phyloP scores from a whole-genome alignment of 495 filamentous ascomycete genomes.

The Neurospora hispaniola region DNA sequence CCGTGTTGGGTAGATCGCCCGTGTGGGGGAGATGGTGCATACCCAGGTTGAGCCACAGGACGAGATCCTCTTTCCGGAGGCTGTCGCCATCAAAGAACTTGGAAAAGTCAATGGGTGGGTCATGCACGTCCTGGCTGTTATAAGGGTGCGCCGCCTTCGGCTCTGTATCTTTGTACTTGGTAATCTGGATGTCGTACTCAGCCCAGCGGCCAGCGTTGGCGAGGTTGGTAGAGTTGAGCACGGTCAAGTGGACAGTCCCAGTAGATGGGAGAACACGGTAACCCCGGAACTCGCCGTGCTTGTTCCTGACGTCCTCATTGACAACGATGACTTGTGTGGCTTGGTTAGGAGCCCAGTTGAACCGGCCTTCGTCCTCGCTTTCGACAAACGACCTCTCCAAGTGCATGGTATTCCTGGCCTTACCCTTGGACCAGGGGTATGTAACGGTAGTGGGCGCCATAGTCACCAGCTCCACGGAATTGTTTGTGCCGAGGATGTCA shows the following conservation, averaged over 20 bases:
- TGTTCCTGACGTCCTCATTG: conserved; percentile 41
- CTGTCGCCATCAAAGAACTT: conserved; percentile 45
- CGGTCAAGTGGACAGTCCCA: conserved; percentile 34
- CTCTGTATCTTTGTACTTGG: conserved; percentile 45
- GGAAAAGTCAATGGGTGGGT: conserved; percentile 45
- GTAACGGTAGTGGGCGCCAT: conserved; percentile 26
- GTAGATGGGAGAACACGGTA: conserved; percentile 38
- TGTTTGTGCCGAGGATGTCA: conserved; percentile 40
- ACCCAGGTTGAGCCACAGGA: conserved; percentile 45
- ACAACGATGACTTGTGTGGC: conserved; percentile 41
- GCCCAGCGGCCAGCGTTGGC: conserved; percentile 38
- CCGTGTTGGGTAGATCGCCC: conserved; percentile 44
- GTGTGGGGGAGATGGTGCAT: conserved; percentile 50
- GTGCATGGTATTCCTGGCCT: conserved; percentile 44
- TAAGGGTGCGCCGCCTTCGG: conserved; percentile 33
- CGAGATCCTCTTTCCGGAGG: conserved; percentile 44
- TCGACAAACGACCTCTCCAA: conserved; percentile 33
- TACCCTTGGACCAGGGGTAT: conserved; percentile 36
- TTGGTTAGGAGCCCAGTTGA: conserved; percentile 42
- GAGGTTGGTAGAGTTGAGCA: conserved; percentile 38
- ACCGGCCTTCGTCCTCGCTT: conserved; percentile 34
- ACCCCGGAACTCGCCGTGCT: conserved; percentile 44
- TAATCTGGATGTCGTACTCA: conserved; percentile 39
- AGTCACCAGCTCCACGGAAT: conserved; percentile 35
- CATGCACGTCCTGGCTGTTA: conserved; percentile 35